phyloP scores from a whole-genome alignment of 305 asterid genomes.

The Fraxinus platypoda region DNA sequence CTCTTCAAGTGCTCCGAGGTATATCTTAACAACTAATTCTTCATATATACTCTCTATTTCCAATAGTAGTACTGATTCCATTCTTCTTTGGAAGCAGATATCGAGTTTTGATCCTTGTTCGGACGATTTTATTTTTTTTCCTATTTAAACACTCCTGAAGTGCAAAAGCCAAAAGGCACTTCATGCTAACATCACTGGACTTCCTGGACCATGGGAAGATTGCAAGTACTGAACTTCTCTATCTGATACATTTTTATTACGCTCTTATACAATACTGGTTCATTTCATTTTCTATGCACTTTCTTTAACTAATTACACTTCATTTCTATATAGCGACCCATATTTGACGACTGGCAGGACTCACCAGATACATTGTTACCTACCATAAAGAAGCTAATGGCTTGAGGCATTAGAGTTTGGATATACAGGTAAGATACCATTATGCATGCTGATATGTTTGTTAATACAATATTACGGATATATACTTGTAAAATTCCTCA shows the following conservation, averaged over 20 bases:
- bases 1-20: conserved; percentile 39
- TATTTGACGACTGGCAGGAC: conserved; percentile 23
- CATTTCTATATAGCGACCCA: background rate
- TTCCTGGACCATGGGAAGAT: conserved; percentile 27
- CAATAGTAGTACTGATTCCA: background rate
- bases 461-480: too few relatives aligned
- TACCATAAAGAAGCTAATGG: conserved; percentile 37
- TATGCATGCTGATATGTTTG: too few relatives aligned
- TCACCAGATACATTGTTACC: conserved; percentile 34
- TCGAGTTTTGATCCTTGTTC: conserved; percentile 43
- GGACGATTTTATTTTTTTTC: background rate
- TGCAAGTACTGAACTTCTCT: conserved; percentile 28
- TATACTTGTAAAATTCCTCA: too few relatives aligned
- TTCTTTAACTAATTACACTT: background rate
- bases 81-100: conserved; percentile 13
- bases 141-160: conserved; percentile 41
- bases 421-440: conserved; percentile 36
- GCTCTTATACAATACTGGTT: background rate
- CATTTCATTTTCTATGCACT: background rate
- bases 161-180: conserved; percentile 28
- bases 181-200: conserved; percentile 36
- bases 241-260: background rate
- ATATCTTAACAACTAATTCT: background rate
- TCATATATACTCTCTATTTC: background rate
- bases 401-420: conserved; percentile 47